These are phyloP conservation scores for Xylariaceae sp. DNA, from an alignment of 2,329 filamentous ascomycete genomes.

Conservation along the genomic window DNA sequence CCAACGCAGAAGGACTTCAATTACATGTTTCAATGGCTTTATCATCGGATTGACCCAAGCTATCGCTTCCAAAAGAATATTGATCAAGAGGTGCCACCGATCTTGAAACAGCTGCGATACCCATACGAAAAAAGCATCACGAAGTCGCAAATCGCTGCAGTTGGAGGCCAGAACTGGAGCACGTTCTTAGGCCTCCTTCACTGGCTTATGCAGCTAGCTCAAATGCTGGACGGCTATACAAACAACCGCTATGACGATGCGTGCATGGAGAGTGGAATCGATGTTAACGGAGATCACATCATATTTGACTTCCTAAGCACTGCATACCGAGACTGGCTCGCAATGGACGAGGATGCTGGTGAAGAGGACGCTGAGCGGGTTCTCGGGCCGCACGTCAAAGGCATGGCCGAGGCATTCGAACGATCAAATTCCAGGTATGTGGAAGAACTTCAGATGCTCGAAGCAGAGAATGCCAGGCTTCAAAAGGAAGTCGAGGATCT, in stretches of 20 bases:
- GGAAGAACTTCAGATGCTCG: constrained; percentile 77
- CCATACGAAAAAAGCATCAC: constrained; percentile 94
- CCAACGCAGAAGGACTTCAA: constrained; percentile 99
- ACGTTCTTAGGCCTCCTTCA: constrained; percentile 90
- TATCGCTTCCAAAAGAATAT: constrained; percentile 93
- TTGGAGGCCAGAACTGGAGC: constrained; percentile 95
- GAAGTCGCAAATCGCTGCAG: constrained; percentile 91
- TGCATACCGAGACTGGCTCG: constrained; percentile 90
- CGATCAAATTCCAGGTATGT: constrained; percentile 78
- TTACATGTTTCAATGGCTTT: constrained; percentile 96
- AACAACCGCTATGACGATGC: constrained; percentile 82
- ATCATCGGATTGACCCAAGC: constrained; percentile 89
- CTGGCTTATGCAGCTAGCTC: constrained; percentile 98
- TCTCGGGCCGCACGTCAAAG: constrained; percentile 77
- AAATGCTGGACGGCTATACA: constrained; percentile 85
- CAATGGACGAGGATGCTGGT: constrained; percentile 82
- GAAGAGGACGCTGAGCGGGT: constrained; percentile 79
- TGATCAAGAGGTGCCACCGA: constrained; percentile 87
- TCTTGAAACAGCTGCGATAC: constrained; percentile 90
- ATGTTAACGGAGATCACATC: constrained; percentile 85
- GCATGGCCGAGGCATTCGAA: constrained; percentile 86
- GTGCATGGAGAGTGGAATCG: constrained; percentile 80
- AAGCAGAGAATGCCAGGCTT: constrained; percentile 78
- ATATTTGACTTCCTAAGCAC: constrained; percentile 89
- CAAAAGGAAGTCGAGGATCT: constrained; percentile 85